Percentiles rank a stretch among this genome's conserved stretches.
Evolutionary conservation across 2,329 filamentous ascomycete species (phyloP).

Genomic region (Pyrenophora teres): DNA sequence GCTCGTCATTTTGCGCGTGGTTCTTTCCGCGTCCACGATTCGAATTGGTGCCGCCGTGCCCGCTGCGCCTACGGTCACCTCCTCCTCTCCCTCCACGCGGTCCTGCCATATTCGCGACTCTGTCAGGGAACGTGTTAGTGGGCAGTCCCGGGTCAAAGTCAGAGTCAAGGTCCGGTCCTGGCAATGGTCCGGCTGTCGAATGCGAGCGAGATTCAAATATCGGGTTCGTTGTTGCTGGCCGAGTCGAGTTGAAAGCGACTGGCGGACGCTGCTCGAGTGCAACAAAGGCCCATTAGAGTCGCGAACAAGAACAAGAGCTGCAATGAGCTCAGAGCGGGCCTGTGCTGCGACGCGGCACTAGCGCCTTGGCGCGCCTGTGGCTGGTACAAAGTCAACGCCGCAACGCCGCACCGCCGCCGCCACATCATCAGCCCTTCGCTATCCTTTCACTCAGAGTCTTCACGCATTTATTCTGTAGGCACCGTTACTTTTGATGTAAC

Average conservation of each 20-base stretch:
- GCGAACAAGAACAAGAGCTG: constrained; percentile 21
- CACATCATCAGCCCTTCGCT: too few species aligned
- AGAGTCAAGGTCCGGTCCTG: neutral
- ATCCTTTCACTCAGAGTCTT: neutral
- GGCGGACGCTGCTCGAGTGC: constrained; percentile 22
- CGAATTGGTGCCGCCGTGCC: constrained; percentile 12
- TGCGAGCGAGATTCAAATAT: neutral
- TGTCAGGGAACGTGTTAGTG: constrained; percentile 14
- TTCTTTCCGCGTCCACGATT: constrained; percentile 21
- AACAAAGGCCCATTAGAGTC: constrained; percentile 25
- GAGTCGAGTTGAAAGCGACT: constrained; percentile 26
- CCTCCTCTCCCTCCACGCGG: constrained; percentile 31
- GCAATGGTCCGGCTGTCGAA: neutral
- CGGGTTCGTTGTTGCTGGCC: constrained; percentile 14
- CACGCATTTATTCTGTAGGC: neutral
- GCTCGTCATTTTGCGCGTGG: constrained; percentile 19
- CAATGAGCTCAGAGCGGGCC: constrained; percentile 11
- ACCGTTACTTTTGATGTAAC: constrained; percentile 11
- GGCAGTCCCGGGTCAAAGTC: constrained; percentile 9
- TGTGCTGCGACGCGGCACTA: constrained; percentile 15
- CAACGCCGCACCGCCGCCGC: neutral
- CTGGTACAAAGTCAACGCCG: neutral
- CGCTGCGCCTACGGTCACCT: constrained; percentile 22
- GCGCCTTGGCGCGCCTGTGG: constrained; percentile 18
- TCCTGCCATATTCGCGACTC: constrained; percentile 36